Evolutionary conservation across 345 rosid genomes (phyloP).

Genomic region (Punica granatum): DNA sequence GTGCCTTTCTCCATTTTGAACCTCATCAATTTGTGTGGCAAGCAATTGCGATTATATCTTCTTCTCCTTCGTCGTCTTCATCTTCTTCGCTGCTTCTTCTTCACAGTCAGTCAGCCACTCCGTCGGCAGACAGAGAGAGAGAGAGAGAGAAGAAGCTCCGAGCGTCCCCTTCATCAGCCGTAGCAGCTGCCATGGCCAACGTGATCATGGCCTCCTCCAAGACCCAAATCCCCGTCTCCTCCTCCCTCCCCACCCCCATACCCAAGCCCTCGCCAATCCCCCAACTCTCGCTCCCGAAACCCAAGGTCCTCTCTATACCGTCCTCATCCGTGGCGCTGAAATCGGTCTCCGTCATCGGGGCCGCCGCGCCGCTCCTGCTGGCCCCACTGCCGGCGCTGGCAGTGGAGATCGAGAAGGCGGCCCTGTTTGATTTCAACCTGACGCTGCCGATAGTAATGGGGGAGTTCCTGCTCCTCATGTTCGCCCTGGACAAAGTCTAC

Average conservation of each 20-base stretch:
- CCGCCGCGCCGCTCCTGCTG: constrained; percentile 37
- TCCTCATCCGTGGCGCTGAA: constrained; percentile 36
- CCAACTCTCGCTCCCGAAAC: constrained; percentile 25
- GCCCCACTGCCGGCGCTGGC: constrained; percentile 52
- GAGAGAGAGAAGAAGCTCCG: constrained; percentile 1
- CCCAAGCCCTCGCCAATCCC: constrained; percentile 27
- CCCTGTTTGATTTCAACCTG: constrained; percentile 88
- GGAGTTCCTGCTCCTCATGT: constrained; percentile 77
- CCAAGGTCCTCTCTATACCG: constrained; percentile 23
- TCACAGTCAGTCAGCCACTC: neutral
- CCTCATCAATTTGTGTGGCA: constrained; percentile 57
- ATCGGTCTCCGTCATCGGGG: constrained; percentile 54
- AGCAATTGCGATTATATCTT: constrained; percentile 18
- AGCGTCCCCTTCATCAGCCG: neutral
- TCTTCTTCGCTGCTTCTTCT: neutral
- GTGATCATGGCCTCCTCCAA: constrained; percentile 71
- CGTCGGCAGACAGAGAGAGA: neutral
- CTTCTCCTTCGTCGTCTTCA: neutral
- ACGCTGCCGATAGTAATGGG: constrained; percentile 83
- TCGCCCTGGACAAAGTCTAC: constrained; percentile 76
- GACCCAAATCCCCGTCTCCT: constrained; percentile 22
- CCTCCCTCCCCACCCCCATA: constrained; percentile 19
- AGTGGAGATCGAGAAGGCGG: constrained; percentile 72
- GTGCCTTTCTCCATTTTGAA: neutral
- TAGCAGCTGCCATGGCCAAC: constrained; percentile 51